phyloP scores from a whole-genome alignment of 495 filamentous ascomycete species.

The Penicilliopsis zonata region DNA sequence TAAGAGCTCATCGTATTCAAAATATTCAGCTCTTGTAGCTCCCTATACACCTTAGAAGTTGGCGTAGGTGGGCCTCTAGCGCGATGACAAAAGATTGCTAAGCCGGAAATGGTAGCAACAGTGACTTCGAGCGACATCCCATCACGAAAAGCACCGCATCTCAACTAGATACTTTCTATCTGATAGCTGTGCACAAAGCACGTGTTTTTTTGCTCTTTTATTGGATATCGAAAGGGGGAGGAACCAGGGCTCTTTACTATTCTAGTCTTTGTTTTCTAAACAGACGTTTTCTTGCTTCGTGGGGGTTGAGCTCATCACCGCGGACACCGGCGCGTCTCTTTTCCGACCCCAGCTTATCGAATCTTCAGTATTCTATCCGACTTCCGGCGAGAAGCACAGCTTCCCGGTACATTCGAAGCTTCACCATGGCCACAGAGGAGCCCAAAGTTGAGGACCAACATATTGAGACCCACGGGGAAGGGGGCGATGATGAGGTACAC shows the following conservation, averaged over 20 bases:
- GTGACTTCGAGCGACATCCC: no score
- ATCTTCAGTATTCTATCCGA: no score
- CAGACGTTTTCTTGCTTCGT: conserved; percentile 2
- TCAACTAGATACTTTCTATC: neutral
- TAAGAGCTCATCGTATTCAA: no score
- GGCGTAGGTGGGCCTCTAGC: no score
- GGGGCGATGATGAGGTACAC: conserved; percentile 35
- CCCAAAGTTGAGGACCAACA: conserved; percentile 27
- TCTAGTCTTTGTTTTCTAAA: neutral
- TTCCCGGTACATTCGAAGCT: no score
- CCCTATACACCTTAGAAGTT: no score
- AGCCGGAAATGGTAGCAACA: conserved; percentile 18
- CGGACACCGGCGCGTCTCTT: no score
- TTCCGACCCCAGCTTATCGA: no score
- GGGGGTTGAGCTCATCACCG: neutral
- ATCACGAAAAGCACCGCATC: neutral
- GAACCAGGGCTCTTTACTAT: neutral
- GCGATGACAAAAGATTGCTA: conserved; percentile 23
- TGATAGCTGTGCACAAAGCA: neutral
- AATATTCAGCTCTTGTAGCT: no score
- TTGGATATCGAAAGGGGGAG: no score
- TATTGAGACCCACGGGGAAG: conserved; percentile 25
- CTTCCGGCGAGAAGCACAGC: no score
- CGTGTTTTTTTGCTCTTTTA: no score
- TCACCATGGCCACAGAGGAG: conserved; percentile 27